Evolutionary conservation across 139 green algal genomes (phyloP), one percentile per base, ranked within the genome.

Genomic region (Coelastrella sp.): DNA sequence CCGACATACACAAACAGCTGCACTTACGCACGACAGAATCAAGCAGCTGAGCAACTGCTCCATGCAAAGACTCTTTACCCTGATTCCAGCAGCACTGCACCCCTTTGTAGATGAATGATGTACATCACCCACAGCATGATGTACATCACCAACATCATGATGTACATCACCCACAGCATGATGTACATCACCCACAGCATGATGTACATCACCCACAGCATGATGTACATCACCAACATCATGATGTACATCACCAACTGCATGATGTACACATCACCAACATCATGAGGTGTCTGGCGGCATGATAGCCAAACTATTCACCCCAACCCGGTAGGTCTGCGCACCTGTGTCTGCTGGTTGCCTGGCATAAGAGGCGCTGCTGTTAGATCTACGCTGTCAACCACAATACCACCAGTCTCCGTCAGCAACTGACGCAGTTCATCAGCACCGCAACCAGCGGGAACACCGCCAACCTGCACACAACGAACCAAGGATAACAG

Each of bases 381-480:
- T 22, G 59, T 71, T 20, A 91, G 3, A 78, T 91, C 77, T 17
- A 87, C 6, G 1, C 86, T 75, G 59, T 84, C 86, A 57, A 90
- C 14, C 4, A 68, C 22, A 20, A 90, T 4, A 13, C 74, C 86
- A 6, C 60, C 86, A 22, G 68, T 19, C 54, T 59, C 86, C 47
- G 65, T 32, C 16, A 90, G 61, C 22, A 83, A 13, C 57, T 75
- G 22, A 5, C 3, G 4, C 5, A 90, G 20, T 23, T 90, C 74
- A 19, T 17, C 74, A 19, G 22, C 22, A 20, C 74, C 71, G 3
- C 32, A 61, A 7, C 19, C 23, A 20, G 74, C 59, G 23, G 86
- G 75, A 20, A 90, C 85, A 75, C 56, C 60, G 20, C 57, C 60
- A 78, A 90, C 86, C 86, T 90, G 84, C 59, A 19, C 32, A 88